Base-by-base conservation (phyloP, 192 early-diverging fungal genomes). In the Coemansia sp. region DNA sequence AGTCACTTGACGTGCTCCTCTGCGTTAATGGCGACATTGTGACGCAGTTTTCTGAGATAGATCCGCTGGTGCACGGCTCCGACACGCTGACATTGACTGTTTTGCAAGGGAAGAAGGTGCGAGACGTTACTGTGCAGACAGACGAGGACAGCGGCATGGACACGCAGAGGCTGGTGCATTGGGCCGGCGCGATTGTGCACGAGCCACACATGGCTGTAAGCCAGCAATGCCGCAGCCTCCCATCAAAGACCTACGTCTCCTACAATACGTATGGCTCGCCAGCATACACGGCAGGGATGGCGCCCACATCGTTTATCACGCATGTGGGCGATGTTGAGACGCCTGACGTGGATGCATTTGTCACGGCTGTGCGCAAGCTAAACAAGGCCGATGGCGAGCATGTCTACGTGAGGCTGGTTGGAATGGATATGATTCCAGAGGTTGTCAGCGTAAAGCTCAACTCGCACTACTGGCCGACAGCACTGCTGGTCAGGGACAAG, bases 161-260 rank as follows among this genome's bases (percentile, higher is more conserved):
- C 25, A 55, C 62, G 20, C 71, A 84, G 5, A 84, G 88, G 13
- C 83, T 93, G 1, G 73, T 96, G 38, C 80, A 87, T 13, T 96
- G 94, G 94, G 89, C 90, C 39, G 94, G 94, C 11, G 92, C 90
- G 0, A 63, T 91, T 39, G 83, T 93, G 40, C 90, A 93, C 64
- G 82, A 72, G 55, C 87, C 90, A 22, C 86, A 90, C 67, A 87
- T 86, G 65, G 85, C 90, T 5, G 87, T 90, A 12, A 66, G 88
- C 48, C 87, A 90, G 71, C 89, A 90, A 67, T 85, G 88, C 2
- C 74, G 83, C 16, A 81, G 82, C 50, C 76, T 87, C 1, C 88
- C 90, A 16, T 74, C 74, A 2, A 85, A 85, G 32, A 85, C 88
- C n/a, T 91, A 89, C 72, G 79, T 85, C 42, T 85, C 87, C 9